These are phyloP conservation scores for Cymbopogon citratus DNA, from an alignment of 176 grass and related monocot species.

Conservation along the genomic window DNA sequence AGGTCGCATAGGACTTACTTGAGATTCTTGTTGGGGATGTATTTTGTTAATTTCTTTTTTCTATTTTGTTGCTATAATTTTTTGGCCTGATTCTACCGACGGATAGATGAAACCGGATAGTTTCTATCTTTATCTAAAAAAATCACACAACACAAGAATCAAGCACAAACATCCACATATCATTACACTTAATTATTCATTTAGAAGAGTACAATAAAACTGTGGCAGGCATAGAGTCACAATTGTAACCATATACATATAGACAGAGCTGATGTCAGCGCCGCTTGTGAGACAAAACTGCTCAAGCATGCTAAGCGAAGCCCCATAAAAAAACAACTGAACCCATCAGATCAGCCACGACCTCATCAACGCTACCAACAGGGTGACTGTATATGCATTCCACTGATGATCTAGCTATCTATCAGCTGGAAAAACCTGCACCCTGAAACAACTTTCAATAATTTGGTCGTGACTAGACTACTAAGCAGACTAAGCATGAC, in stretches of 20 bases:
- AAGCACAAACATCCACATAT: background rate
- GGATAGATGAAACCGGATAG: too few relatives aligned
- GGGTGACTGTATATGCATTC: background rate
- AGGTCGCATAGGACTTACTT: too few relatives aligned
- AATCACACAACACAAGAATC: too few relatives aligned
- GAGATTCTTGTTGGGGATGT: too few relatives aligned
- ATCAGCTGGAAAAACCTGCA: background rate
- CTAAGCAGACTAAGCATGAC: background rate
- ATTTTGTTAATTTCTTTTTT: too few relatives aligned
- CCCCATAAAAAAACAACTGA: background rate
- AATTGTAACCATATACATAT: background rate
- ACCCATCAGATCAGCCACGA: background rate
- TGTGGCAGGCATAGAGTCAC: background rate
- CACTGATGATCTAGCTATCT: background rate
- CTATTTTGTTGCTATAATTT: too few relatives aligned
- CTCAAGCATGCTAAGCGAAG: background rate
- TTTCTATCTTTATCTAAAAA: too few relatives aligned
- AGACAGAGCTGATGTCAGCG: background rate
- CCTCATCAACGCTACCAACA: background rate
- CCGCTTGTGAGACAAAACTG: background rate
- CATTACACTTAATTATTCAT: background rate
- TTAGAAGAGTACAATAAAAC: background rate
- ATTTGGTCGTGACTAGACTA: too few relatives aligned
- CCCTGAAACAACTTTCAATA: conserved; percentile 10
- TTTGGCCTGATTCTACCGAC: too few relatives aligned